Base-by-base conservation (phyloP, 768 basidiomycete genomes). In the Collybiopsis confluens region DNA sequence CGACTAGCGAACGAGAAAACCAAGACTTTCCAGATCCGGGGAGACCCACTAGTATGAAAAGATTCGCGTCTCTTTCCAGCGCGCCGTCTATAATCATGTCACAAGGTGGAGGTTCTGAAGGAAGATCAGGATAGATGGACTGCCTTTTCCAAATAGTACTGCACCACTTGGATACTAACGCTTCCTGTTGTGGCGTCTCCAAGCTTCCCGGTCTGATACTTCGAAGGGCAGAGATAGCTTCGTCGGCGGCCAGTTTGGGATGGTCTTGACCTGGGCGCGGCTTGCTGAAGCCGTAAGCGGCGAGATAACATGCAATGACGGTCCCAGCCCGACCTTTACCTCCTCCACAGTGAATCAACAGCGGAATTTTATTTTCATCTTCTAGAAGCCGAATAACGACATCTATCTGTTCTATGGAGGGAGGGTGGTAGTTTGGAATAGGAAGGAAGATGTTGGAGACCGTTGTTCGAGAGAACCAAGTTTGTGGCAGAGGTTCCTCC, bases 291-390 rank as follows among this genome's bases (percentile, higher is more conserved):
- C 83, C 81, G 60, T 73, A 81, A 0, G 81, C 81, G 24, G 74
- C 74, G 44, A 86, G 68, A 57, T 81, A 83, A 56, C 82, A 82
- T 0, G 82, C 83, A 4, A 78, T 76, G 0, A 84, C 79, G 1
- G 80, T 83, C 15, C 83, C 83, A 21, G 82, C 81, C 9, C 82
- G 74, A 0, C 83, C 83, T 56, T 82, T 83, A 2, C 83, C 83
- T 5, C 81, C 83, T 3, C 80, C 82, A 59, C 83, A 85, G 56
- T 85, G 82, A 2, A 85, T 67, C 13, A 85, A 65, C 7, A 82
- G 58, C 0, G 82, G 81, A 1, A 76, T 62, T 11, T 80, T 79
- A 30, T 62, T 59, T 13, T 68, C 64, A 52, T 81, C 75, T 4
- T 72, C 67, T 24, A 81, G 65, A 11, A 82, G 60, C 13, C 70